phyloP scores from a whole-genome alignment of 192 early-diverging fungal genomes.

The Linnemannia hyalina region DNA sequence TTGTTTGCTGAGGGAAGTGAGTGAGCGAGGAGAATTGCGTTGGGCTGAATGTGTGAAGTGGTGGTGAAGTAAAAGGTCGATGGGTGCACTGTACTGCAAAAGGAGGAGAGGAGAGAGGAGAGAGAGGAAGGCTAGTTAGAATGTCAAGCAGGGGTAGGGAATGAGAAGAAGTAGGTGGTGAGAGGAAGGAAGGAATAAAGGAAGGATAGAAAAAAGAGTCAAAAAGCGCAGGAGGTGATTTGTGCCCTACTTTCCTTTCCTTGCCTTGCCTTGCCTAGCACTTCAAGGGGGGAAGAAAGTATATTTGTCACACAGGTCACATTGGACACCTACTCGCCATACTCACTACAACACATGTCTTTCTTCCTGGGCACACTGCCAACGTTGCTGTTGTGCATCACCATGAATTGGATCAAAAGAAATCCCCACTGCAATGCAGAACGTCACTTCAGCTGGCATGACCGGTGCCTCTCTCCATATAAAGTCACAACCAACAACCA shows the following conservation, averaged over 20 bases:
- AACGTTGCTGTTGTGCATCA: background rate
- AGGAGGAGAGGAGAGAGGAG: background rate
- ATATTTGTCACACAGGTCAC: conserved; percentile 9
- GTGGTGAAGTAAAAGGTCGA: background rate
- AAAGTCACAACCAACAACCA: too few relatives aligned
- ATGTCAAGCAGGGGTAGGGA: background rate
- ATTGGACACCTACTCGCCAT: too few relatives aligned
- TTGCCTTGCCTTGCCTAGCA: background rate
- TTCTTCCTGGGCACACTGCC: too few relatives aligned
- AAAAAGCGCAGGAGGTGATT: background rate
- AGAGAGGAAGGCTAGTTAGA: background rate
- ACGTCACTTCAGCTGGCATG: too few relatives aligned
- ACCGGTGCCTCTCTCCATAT: too few relatives aligned
- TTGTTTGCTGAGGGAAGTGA: background rate
- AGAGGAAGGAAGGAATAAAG: background rate
- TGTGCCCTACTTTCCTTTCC: background rate
- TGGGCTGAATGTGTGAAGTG: background rate
- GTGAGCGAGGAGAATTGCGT: background rate
- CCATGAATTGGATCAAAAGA: background rate
- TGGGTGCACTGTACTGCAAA: too few relatives aligned
- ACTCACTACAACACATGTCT: too few relatives aligned
- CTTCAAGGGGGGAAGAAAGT: background rate
- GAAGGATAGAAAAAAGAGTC: background rate
- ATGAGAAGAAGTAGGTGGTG: background rate
- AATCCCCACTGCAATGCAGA: background rate